Conservation (phyloP, 768 basidiomycete genomes). For the Pleurotus ostreatus region DNA sequence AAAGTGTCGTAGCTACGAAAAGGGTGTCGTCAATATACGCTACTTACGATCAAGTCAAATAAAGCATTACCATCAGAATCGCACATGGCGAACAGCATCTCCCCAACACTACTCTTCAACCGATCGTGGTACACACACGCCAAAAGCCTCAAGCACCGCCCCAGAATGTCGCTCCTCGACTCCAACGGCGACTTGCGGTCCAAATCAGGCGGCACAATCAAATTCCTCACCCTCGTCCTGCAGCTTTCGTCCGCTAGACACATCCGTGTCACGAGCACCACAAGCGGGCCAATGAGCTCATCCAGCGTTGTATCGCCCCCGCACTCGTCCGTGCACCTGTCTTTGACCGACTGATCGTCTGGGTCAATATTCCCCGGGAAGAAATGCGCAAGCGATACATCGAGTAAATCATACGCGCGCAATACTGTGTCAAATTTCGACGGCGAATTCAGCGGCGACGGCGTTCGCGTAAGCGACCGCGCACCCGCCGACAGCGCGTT, state of each 20-base stretch:
- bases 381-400: slow-evolving; percentile 53
- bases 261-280: slow-evolving; percentile 70
- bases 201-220: slow-evolving; percentile 72
- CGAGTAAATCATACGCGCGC: slow-evolving; percentile 66
- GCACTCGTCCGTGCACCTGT: slow-evolving; percentile 41
- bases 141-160: slow-evolving; percentile 76
- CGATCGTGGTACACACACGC: slow-evolving; percentile 68
- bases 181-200: slow-evolving; percentile 81
- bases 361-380: slow-evolving; percentile 62
- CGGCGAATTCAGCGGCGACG: slow-evolving; percentile 32
- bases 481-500: slow-evolving; percentile 51
- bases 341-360: slow-evolving; percentile 61
- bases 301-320: slow-evolving; percentile 57
- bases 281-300: slow-evolving; percentile 72
- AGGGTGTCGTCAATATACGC: background rate
- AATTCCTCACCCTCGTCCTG: slow-evolving; percentile 53
- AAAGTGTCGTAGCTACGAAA: slow-evolving; percentile 55
- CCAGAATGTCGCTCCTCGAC: slow-evolving; percentile 66
- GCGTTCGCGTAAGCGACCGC: slow-evolving; percentile 46
- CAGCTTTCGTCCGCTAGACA: slow-evolving; percentile 60
- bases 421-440: slow-evolving; percentile 46
- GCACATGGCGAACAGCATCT: slow-evolving; percentile 82
- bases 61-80: slow-evolving; percentile 56
- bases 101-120: slow-evolving; percentile 76
- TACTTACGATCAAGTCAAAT: background rate